A percentile compares a stretch with the other conserved stretches of the same genome.
These are phyloP conservation scores for Geotrichum reessii DNA, from an alignment of 1,139 yeast species.

Conservation along the genomic window DNA sequence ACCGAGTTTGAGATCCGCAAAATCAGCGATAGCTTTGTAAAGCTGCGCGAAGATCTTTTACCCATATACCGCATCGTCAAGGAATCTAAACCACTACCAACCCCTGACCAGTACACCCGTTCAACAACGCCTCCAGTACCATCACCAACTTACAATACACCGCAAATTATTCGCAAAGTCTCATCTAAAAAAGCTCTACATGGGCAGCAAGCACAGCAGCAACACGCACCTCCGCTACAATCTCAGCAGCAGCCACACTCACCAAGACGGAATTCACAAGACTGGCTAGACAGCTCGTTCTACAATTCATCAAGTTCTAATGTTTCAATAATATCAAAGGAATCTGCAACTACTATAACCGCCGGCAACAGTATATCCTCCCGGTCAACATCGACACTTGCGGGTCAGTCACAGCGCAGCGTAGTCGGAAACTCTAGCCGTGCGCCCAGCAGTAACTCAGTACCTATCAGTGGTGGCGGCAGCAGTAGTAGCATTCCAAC, in stretches of 20 bases:
- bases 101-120: slow-evolving; percentile 31
- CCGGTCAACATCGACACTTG: slow-evolving; percentile 3
- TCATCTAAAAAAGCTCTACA: slow-evolving; percentile 9
- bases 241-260: slow-evolving; percentile 9
- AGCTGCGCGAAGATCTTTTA: slow-evolving; percentile 39
- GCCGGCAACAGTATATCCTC: neutral
- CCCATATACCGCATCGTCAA: slow-evolving; percentile 39
- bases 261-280: slow-evolving; percentile 13
- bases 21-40: slow-evolving; percentile 32
- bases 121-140: slow-evolving; percentile 11
- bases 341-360: neutral
- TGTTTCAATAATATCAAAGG: neutral
- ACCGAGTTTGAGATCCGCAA: slow-evolving; percentile 36
- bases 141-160: slow-evolving; percentile 10
- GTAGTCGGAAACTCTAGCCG: neutral
- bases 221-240: neutral
- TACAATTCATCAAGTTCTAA: slow-evolving; percentile 5
- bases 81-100: slow-evolving; percentile 41
- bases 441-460: neutral
- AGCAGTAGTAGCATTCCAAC: slow-evolving; percentile 2
- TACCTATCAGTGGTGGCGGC: neutral
- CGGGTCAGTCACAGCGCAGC: neutral
- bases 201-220: neutral
- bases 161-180: slow-evolving; percentile 12
- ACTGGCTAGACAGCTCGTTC: slow-evolving; percentile 5